Conservation (phyloP, 2,329 filamentous ascomycete genomes). For the Dryadomyces sulphureus region DNA sequence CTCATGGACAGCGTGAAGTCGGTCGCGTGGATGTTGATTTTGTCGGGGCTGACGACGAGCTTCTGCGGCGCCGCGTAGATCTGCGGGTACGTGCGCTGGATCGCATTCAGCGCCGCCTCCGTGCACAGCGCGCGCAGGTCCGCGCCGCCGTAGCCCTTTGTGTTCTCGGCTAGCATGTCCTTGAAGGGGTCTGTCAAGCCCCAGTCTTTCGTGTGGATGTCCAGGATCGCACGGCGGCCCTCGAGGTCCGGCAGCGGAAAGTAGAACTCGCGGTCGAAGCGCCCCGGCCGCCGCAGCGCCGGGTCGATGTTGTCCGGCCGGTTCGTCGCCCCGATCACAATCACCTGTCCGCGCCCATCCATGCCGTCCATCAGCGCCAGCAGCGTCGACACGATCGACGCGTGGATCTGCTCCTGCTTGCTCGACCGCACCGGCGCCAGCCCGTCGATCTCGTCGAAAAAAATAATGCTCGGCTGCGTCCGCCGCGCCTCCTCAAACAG, state of each 20-base stretch:
- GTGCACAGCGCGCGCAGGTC: constrained; percentile 90
- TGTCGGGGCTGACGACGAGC: constrained; percentile 70
- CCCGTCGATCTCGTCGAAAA: constrained; percentile 98
- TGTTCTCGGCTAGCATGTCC: constrained; percentile 67
- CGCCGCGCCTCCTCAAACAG: constrained; percentile 92
- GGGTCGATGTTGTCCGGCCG: constrained; percentile 93
- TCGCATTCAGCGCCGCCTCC: constrained; percentile 87
- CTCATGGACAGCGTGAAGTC: constrained; percentile 97
- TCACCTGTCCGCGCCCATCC: constrained; percentile 95
- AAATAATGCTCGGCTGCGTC: constrained; percentile 96
- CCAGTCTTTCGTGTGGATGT: constrained; percentile 94
- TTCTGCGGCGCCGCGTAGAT: constrained; percentile 89
- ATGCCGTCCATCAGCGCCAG: constrained; percentile 93
- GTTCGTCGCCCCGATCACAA: constrained; percentile 98
- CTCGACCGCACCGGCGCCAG: constrained; percentile 90
- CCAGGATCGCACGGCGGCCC: constrained; percentile 71
- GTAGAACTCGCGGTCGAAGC: constrained; percentile 96
- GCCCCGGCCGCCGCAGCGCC: constrained; percentile 80
- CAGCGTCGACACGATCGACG: constrained; percentile 91
- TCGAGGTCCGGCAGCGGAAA: constrained; percentile 79
- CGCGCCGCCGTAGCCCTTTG: constrained; percentile 87
- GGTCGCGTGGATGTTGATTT: constrained; percentile 75
- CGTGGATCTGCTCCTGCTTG: constrained; percentile 97
- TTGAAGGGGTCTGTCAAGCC: constrained; percentile 70
- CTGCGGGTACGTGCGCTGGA: constrained; percentile 89